Conservation (phyloP, 208 protist species). For the Angomonas deanei region DNA sequence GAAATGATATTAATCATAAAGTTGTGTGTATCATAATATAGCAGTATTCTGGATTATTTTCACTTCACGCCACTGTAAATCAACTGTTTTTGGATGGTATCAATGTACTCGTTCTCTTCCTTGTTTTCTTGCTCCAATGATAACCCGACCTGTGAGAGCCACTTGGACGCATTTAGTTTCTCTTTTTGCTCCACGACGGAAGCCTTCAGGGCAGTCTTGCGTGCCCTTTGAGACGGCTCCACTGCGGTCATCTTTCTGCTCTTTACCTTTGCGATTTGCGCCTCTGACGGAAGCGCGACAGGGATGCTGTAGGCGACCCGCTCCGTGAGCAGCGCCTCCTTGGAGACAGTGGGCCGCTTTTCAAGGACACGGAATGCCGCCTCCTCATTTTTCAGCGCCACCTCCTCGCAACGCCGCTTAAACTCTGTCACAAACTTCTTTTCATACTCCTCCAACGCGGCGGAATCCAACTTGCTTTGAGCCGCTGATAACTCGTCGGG, state of each 20-base stretch:
- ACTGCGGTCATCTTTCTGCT: slow-evolving; percentile 28
- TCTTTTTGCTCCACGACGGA: slow-evolving; percentile 31
- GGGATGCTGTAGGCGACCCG: slow-evolving; percentile 46
- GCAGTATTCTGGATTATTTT: too few species aligned
- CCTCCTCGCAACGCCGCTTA: slow-evolving; percentile 40
- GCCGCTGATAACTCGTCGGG: slow-evolving; percentile 80
- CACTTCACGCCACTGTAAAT: neutral
- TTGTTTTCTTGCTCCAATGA: slow-evolving; percentile 17
- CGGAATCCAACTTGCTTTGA: slow-evolving; percentile 63
- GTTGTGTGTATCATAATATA: too few species aligned
- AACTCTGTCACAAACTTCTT: slow-evolving; percentile 50
- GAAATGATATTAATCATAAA: too few species aligned
- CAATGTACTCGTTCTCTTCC: slow-evolving; percentile 17
- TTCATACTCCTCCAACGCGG: slow-evolving; percentile 59
- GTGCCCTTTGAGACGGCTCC: slow-evolving; percentile 26
- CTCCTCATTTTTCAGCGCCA: slow-evolving; percentile 78
- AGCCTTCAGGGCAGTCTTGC: slow-evolving; percentile 29
- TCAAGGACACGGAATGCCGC: slow-evolving; percentile 70
- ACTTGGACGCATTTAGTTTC: slow-evolving; percentile 25
- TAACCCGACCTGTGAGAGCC: slow-evolving; percentile 17
- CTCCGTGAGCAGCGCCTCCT: slow-evolving; percentile 16
- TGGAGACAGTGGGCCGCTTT: slow-evolving; percentile 62
- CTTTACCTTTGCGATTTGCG: slow-evolving; percentile 33
- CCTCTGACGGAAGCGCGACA: slow-evolving; percentile 41
- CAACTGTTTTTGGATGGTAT: neutral